A percentile compares a stretch with the other conserved stretches of the same genome.
Conservation (phyloP, 129 eudicot species). For the Artemisia argyi region DNA sequence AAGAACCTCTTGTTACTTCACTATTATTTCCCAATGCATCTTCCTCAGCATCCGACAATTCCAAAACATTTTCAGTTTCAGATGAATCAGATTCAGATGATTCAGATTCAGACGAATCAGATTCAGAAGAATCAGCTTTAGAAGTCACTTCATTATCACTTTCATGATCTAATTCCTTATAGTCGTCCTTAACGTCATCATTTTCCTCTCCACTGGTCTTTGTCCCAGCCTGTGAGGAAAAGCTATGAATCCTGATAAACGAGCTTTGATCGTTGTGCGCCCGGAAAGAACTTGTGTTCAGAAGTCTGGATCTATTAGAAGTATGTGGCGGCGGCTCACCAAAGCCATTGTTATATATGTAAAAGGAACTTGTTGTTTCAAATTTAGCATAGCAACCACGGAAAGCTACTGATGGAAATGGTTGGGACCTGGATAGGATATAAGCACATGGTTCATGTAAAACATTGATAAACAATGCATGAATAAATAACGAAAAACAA, state of each 20-base stretch:
- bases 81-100: constrained; percentile 21
- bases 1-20: constrained; percentile 10
- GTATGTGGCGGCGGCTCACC: constrained; percentile 18
- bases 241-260: constrained; percentile 31
- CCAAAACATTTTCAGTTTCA: constrained; percentile 38
- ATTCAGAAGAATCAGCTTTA: constrained; percentile 15
- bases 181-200: constrained; percentile 49
- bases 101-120: constrained; percentile 13
- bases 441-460: background rate
- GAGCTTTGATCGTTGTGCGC: constrained; percentile 16
- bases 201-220: constrained; percentile 52
- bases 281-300: constrained; percentile 27
- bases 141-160: constrained; percentile 33
- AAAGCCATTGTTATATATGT: constrained; percentile 18
- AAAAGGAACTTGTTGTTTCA: constrained; percentile 34
- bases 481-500: background rate
- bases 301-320: constrained; percentile 20
- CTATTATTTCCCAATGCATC: constrained; percentile 27
- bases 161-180: constrained; percentile 25
- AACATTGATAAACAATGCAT: background rate
- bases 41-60: constrained; percentile 32
- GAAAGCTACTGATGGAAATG: constrained; percentile 31
- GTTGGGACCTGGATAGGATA: constrained; percentile 49
- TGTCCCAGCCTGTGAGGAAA: constrained; percentile 68
- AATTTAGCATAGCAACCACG: constrained; percentile 37